Conservation (phyloP, 2,329 filamentous ascomycete species). For the Teratosphaeria pseudoeucalypti region DNA sequence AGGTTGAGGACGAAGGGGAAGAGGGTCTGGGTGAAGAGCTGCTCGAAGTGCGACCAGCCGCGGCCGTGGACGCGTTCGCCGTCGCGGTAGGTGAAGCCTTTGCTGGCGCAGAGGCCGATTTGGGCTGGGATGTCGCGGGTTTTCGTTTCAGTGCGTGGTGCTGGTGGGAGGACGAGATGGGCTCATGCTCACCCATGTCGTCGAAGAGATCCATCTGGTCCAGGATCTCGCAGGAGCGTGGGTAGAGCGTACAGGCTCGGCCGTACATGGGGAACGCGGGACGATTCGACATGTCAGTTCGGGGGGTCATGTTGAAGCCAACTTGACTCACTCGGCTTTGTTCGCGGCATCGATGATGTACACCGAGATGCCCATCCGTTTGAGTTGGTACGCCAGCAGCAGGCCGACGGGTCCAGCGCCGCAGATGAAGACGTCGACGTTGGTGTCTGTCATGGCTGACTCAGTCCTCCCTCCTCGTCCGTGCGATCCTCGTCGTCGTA, state of each 20-base stretch:
- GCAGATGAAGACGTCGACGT: conserved; percentile 8
- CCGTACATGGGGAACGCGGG: conserved; percentile 39
- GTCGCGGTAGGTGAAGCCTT: conserved; percentile 33
- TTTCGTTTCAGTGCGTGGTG: not conserved
- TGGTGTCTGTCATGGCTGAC: not conserved
- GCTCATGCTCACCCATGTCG: conserved; percentile 2
- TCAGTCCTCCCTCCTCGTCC: not conserved
- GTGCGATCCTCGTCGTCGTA: not conserved
- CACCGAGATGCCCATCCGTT: conserved; percentile 31
- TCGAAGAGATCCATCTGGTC: conserved; percentile 43
- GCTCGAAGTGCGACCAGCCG: not conserved
- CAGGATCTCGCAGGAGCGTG: conserved; percentile 42
- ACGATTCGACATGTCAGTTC: not conserved
- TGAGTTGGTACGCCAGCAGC: conserved; percentile 38
- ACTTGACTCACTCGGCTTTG: conserved; percentile 28
- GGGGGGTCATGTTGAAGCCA: not conserved
- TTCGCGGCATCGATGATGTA: conserved; percentile 41
- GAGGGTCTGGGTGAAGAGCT: conserved; percentile 32
- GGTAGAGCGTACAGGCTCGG: conserved; percentile 45
- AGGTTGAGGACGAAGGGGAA: conserved; percentile 46
- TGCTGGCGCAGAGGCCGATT: not conserved
- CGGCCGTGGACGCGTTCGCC: conserved; percentile 36
- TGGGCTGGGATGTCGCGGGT: not conserved
- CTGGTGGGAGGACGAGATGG: not conserved
- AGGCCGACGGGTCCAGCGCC: conserved; percentile 20